These are phyloP conservation scores for Albizia julibrissin DNA, from an alignment of 306 rosid genomes.

Conservation along the genomic window DNA sequence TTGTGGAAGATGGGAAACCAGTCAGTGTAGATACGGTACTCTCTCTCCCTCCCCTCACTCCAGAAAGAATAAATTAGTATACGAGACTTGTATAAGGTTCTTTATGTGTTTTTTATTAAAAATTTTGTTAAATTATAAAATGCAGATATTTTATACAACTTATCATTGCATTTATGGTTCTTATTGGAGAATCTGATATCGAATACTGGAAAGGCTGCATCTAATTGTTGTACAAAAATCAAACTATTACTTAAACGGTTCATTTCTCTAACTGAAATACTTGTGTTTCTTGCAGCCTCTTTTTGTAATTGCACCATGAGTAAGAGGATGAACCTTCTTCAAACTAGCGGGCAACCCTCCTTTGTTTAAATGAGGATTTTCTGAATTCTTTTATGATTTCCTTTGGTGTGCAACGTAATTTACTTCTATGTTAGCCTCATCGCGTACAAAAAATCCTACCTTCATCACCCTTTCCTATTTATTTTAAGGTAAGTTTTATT, in stretches of 20 bases:
- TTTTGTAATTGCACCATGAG: slow-evolving; percentile 68
- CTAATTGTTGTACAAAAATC: neutral
- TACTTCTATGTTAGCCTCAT: slow-evolving; percentile 33
- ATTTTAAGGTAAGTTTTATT: slow-evolving; percentile 7
- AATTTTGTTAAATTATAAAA: neutral
- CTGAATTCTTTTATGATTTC: slow-evolving; percentile 27
- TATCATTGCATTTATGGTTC: neutral
- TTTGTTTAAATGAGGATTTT: slow-evolving; percentile 15
- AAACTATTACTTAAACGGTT: neutral
- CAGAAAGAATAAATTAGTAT: neutral
- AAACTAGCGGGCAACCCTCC: slow-evolving; percentile 27
- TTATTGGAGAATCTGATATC: neutral
- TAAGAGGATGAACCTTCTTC: slow-evolving; percentile 24
- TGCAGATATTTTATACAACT: neutral
- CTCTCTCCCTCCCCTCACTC: slow-evolving; percentile 10
- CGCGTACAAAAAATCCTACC: neutral
- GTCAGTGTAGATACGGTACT: slow-evolving; percentile 82
- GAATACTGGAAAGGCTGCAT: neutral
- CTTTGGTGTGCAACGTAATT: slow-evolving; percentile 25
- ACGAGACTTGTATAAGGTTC: neutral
- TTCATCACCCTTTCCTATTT: slow-evolving; percentile 1
- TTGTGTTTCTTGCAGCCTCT: slow-evolving; percentile 66
- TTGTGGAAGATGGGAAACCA: slow-evolving; percentile 70
- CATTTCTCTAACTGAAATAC: slow-evolving; percentile 28
- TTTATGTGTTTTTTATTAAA: neutral